A percentile compares a stretch with the other conserved stretches of the same genome.
Conservation (phyloP, 768 basidiomycete species). For the Lepiota brunneoincarnata region DNA sequence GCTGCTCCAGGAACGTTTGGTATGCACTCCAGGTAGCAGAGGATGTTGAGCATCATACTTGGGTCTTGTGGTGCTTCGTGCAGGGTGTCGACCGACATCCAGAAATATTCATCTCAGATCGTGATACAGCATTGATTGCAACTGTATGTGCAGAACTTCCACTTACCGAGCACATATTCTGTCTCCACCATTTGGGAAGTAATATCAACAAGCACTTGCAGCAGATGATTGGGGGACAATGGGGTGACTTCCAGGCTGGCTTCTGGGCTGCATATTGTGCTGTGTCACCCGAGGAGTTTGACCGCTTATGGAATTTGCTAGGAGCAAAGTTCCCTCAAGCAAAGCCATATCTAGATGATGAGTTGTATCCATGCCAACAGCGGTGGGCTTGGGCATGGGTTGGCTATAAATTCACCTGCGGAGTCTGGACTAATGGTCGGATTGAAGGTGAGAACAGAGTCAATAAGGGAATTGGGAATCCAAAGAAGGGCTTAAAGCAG, state of each 20-base stretch:
- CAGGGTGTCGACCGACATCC: conserved; percentile 15
- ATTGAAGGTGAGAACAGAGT: conserved; percentile 28
- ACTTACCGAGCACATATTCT: conserved; percentile 13
- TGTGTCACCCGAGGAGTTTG: conserved; percentile 25
- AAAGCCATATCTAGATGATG: conserved; percentile 23
- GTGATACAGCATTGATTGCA: conserved; percentile 10
- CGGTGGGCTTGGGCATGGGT: conserved; percentile 35
- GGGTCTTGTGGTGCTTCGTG: conserved; percentile 13
- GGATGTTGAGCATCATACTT: conserved; percentile 11
- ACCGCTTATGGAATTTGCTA: conserved; percentile 18
- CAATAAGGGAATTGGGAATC: conserved; percentile 22
- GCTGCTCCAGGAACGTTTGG: conserved; percentile 19
- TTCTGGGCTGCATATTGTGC: conserved; percentile 27
- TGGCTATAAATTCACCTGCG: conserved; percentile 26
- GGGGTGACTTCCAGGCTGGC: conserved; percentile 18
- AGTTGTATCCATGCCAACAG: conserved; percentile 26
- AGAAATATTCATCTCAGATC: conserved; percentile 13
- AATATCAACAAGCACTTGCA: conserved; percentile 23
- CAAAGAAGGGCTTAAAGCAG: conserved; percentile 22
- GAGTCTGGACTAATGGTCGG: conserved; percentile 30
- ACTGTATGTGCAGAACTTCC: conserved; percentile 7
- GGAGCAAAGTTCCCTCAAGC: conserved; percentile 15
- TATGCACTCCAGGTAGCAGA: conserved; percentile 21
- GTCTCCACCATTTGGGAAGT: conserved; percentile 25
- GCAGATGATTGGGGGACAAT: conserved; percentile 14